Base-by-base conservation (phyloP, 306 rosid species). In the Echinosophora koreensis region DNA sequence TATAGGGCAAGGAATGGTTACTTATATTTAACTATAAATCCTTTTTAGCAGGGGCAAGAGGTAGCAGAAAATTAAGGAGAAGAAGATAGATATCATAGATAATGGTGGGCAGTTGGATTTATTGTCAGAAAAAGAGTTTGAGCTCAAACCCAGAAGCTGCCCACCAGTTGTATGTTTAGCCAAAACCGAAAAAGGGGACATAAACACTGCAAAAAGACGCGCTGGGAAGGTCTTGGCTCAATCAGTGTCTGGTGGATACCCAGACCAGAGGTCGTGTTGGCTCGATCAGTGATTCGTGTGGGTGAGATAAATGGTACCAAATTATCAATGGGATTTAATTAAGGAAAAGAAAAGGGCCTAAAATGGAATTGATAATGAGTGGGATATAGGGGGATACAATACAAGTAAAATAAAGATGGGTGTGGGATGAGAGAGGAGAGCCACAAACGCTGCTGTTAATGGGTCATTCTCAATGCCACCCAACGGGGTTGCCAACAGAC, bases 401-500 rank as follows among this genome's bases (percentile, higher is more conserved):
- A n/a, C n/a, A n/a, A n/a, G 4, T 18, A 63, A 56, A 18, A 18
- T 72, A 54, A 76, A 62, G 78, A 63, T 41, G 6, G 35, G 56
- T 60, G 44, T 42, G 77, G 32, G 47, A 60, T 65, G 42, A 42
- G 68, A 74, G 54, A 60, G 60, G 78, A 56, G 73, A 71, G 72
- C 80, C 73, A 69, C 80, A 79, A 38, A 69, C 30, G 85, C 2
- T 56, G 87, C 15, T 81, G 84, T 81, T 74, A 84, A 81, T 18
- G 63, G 88, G 94, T 81, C 92, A 85, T 76, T 79, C 69, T 78
- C 85, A 62, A 10, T 90, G 97, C 84, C 44, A 62, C 94, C 88
- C 80, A 76, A 86, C 60, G 81, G 88, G 87, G 90, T 61, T 32
- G 76, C 96, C 90, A 85, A 38, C 83, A 85, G 93, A 90, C 97